Base-by-base conservation (phyloP, 345 rosid genomes). In the Boechera stricta region DNA sequence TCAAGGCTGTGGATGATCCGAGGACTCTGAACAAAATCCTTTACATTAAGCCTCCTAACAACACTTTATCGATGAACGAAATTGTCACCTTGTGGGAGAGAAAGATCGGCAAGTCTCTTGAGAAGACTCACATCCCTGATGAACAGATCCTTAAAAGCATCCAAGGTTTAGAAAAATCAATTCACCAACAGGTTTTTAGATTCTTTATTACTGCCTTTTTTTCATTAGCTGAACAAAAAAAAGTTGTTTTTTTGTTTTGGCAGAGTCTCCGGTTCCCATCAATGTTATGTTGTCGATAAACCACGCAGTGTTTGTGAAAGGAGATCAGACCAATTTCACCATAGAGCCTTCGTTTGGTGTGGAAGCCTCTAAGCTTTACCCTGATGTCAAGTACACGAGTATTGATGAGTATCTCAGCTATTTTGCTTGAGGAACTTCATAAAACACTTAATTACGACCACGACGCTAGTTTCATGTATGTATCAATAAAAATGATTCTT, bases 281-380 rank as follows among this genome's bases (percentile, higher is more conserved):
- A 87, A 89, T 68, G 39, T 86, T 28, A 1, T 82, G 3, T 26
- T 89, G 53, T 64, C 91, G 38, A 79, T 93, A 38, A 80, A 80
- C 67, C 93, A 91, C 70, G 81, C 95, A 0, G 73, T 82, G 6
- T 84, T 89, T 61, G 91, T 93, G 73, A 91, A 86, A 12, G 97
- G 97, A 44, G 96, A 87, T 52, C 84, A 85, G 3, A 87, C 93
- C 62, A 85, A 85, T 81, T 88, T 91, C 2, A 74, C 79, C 77
- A 86, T 93, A 24, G 91, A 91, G 24, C 81, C 91, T 55, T 87
- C 92, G 1, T 88, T 87, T 6, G 96, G 93, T 15, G 69, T 82
- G 13, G 97, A 93, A 77, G 98, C 98, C 44, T 88, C 97, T 42
- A 85, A 86, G 88, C 86, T 91, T 39, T 91, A 88, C 80, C 97